phyloP scores from a whole-genome alignment of 768 basidiomycete species.

The Paxillus involutus region DNA sequence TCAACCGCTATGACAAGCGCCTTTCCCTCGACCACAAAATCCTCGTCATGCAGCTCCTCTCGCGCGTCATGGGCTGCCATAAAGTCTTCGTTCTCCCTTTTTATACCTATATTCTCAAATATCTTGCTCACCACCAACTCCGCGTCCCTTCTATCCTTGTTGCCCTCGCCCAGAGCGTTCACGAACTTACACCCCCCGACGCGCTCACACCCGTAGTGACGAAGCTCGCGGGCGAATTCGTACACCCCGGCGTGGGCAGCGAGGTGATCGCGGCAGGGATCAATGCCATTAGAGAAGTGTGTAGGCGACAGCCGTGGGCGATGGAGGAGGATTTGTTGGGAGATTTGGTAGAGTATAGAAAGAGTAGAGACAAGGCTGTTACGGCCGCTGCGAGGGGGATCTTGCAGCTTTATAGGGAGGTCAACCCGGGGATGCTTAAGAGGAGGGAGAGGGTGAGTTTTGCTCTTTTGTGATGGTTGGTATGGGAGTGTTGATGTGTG shows the following conservation, averaged over 20 bases:
- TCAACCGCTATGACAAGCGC: constrained; percentile 88
- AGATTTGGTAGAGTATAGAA: constrained; percentile 92
- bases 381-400: constrained; percentile 86
- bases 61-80: constrained; percentile 90
- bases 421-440: constrained; percentile 92
- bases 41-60: constrained; percentile 93
- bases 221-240: constrained; percentile 94
- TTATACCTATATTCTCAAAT: constrained; percentile 95
- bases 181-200: constrained; percentile 94
- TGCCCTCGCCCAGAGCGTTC: constrained; percentile 90
- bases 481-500: constrained; percentile 4
- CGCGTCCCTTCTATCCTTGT: constrained; percentile 92
- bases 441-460: constrained; percentile 70
- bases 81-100: constrained; percentile 92
- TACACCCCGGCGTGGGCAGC: constrained; percentile 94
- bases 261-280: constrained; percentile 97
- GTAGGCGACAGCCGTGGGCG: constrained; percentile 90
- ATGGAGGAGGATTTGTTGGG: constrained; percentile 94
- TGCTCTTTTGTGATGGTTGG: not conserved
- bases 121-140: constrained; percentile 89
- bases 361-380: constrained; percentile 93
- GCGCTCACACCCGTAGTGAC: constrained; percentile 83
- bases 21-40: constrained; percentile 97
- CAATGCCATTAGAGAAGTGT: constrained; percentile 95
- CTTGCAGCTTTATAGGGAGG: constrained; percentile 90